Base-by-base conservation (phyloP, 306 rosid species). In the Canavalia ensiformis region DNA sequence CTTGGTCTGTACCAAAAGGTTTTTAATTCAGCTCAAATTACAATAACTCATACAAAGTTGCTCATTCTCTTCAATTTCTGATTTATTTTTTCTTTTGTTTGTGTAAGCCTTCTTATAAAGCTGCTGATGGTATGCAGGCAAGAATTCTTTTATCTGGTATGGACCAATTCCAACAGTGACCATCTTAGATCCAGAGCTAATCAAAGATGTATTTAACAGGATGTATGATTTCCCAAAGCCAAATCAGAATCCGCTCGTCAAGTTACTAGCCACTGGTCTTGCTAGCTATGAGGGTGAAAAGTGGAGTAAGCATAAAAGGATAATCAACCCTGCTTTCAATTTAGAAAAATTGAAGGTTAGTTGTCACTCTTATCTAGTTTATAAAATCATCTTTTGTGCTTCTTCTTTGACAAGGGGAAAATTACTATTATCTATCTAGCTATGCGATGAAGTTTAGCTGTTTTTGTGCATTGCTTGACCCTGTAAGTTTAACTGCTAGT, bases 291-390 rank as follows among this genome's bases (percentile, higher is more conserved):
- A 89, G 5, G 90, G 85, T 45, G 87, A 87, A 18, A 90, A 92
- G 63, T 92, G 93, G 95, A 80, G 84, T 49, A 90, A 71, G 73
- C 91, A 84, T 76, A 80, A 89, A 66, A 89, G 75, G 69, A 75
- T 89, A 13, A 82, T 91, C 74, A 88, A 83, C 51, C 92, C 88
- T 13, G 87, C 92, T 44, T 91, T 91, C 74, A 84, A 79, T 46
- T 4, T 74, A 0, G 90, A 89, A 72, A 89, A 88, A 55, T 34
- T 89, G 45, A 91, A 92, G 97, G 97, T 90, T 69, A 64, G 57
- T 69, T 64, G 2, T 18, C 25, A 18, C 12, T 3, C 18, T 67
- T 57, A 58, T 33, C 55, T 44, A 35, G 63, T 29, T 62, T 30
- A 56, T 25, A 47, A 9, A n/a, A 76, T 50, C 4, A 6, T 18